Conservation (phyloP, 352 stramenopile species). For the Phytophthora pluvialis region DNA sequence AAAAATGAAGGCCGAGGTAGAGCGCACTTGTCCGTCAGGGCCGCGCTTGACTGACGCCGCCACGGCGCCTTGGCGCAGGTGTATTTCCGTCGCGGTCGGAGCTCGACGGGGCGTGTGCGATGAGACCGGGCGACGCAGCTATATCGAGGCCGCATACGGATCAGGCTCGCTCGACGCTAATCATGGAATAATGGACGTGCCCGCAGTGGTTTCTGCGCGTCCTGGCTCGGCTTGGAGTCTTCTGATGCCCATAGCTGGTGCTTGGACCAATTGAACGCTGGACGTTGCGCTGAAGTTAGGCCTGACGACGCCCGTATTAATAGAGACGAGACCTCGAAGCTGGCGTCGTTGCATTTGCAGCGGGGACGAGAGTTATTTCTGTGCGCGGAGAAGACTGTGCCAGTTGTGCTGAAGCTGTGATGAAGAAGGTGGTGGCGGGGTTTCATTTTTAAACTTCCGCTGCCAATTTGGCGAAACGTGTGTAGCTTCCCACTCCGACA, state of each 20-base stretch:
- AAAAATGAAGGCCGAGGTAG: background rate
- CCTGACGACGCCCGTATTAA: constrained; percentile 25
- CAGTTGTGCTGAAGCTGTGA: constrained; percentile 4
- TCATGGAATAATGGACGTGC: constrained; percentile 28
- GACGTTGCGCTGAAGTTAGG: constrained; percentile 4
- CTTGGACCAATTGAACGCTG: constrained; percentile 21
- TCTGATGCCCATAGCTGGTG: constrained; percentile 10
- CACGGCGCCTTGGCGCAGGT: background rate
- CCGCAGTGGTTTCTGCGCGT: constrained; percentile 26
- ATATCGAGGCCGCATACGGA: constrained; percentile 13
- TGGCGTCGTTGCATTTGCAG: constrained; percentile 32
- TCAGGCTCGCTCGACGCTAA: constrained; percentile 22
- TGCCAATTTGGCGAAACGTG: constrained; percentile 51
- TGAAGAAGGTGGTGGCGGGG: constrained; percentile 39
- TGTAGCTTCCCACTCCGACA: constrained; percentile 40
- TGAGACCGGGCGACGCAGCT: constrained; percentile 19
- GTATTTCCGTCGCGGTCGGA: constrained; percentile 19
- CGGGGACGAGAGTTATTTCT: constrained; percentile 38
- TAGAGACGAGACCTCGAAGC: constrained; percentile 31
- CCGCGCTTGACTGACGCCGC: too few relatives aligned
- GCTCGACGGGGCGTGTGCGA: constrained; percentile 6
- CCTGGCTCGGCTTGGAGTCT: constrained; percentile 19
- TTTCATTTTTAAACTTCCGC: constrained; percentile 80
- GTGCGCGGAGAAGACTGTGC: constrained; percentile 19
- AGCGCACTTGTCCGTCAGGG: too few relatives aligned